Base-by-base conservation (phyloP, 345 rosid genomes). In the Salix dunnii region DNA sequence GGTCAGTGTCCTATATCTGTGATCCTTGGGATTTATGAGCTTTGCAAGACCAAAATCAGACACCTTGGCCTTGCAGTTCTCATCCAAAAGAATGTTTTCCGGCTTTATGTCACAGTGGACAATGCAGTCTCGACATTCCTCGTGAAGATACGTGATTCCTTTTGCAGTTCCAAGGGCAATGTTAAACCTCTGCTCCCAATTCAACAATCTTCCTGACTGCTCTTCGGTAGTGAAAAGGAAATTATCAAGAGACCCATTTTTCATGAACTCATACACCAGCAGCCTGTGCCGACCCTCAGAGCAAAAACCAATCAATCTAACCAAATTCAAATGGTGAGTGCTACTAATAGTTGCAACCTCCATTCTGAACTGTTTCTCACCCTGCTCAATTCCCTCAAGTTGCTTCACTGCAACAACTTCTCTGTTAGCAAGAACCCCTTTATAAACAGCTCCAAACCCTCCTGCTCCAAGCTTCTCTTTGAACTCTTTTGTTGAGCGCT, bases 71-170 rank as follows among this genome's bases (percentile, higher is more conserved):
- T 61, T 60, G 74, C 17, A 76, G 30, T 76, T 76, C 65, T 76
- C 83, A 51, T 81, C 83, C 77, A 81, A 27, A 33, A 81, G 80
- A 53, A 81, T 76, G 70, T 81, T 81, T 46, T 81, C 83, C 11
- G 83, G 83, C 71, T 81, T 81, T 51, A 81, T 81, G 68, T 81
- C 83, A 33, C 83, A 76, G 62, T 81, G 83, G 68, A 81, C 77
- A 36, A 81, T 81, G 80, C 83, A 81, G 63, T 81, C 80, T 46
- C 80, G 80, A 76, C 83, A 81, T 81, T 81, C 83, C 71, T 81
- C 80, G 10, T 81, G 83, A 67, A 80, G 83, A 40, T 80, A 80
- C 1, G 83, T 76, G 79, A 80, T 80, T 62, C 83, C 83, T 76
- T 79, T 80, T 12, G 83, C 83, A 33, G 79, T 80, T 58, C 83